Conservation (phyloP, 345 rosid genomes). For the Gossypioides kirkii region DNA sequence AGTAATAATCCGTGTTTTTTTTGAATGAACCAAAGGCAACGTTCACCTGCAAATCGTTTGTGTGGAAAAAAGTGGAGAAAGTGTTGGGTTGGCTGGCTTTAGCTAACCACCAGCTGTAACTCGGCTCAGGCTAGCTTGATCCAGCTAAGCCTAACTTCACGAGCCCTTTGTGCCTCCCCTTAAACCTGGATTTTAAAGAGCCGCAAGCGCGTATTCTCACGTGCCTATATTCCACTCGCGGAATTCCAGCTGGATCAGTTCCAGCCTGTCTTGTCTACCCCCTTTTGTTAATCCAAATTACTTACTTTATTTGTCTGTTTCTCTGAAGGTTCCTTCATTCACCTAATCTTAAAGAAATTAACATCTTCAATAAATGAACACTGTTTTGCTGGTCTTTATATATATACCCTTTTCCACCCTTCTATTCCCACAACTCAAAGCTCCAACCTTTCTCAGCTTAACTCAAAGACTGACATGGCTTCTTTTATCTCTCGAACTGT, state of each 20-base stretch:
- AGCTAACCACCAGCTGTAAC: background rate
- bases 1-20: background rate
- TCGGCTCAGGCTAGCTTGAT: background rate
- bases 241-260: slow-evolving; percentile 23
- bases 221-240: slow-evolving; percentile 13
- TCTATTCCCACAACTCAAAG: background rate
- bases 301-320: background rate
- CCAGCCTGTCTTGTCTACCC: slow-evolving; percentile 27
- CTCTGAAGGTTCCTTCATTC: background rate
- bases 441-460: slow-evolving; percentile 3
- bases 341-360: background rate
- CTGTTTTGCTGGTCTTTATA: background rate
- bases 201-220: slow-evolving; percentile 23
- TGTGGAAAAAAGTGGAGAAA: background rate
- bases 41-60: background rate
- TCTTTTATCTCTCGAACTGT: slow-evolving; percentile 22
- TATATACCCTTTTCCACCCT: slow-evolving; percentile 19
- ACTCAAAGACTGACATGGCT: too few relatives aligned
- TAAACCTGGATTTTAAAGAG: background rate
- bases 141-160: slow-evolving; percentile 5
- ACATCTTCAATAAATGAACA: background rate
- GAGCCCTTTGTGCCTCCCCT: background rate
- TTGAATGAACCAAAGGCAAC: background rate
- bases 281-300: background rate
- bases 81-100: background rate